phyloP scores from a whole-genome alignment of 225 moss, liverwort and hornwort species.

The Pseudisothecium myosuroides region DNA sequence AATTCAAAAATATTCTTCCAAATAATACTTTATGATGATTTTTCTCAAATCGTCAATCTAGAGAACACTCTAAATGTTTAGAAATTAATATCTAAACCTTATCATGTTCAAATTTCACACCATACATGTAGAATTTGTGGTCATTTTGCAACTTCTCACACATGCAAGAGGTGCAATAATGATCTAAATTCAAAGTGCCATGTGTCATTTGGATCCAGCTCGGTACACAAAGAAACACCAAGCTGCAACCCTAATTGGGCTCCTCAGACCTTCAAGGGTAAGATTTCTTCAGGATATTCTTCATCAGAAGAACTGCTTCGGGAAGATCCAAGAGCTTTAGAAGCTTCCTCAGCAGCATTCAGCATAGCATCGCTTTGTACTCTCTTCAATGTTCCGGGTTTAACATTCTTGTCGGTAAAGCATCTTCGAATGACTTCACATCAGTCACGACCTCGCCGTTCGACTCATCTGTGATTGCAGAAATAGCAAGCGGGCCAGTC shows the following conservation, averaged over 20 bases:
- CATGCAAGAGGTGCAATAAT: not conserved
- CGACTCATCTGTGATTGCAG: constrained; percentile 25
- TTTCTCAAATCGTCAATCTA: too few species aligned
- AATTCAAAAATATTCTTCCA: too few species aligned
- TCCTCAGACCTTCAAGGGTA: not conserved
- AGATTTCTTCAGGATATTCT: not conserved
- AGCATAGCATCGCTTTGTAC: constrained; percentile 79
- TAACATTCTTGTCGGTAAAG: constrained; percentile 10
- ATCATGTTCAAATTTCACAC: not conserved
- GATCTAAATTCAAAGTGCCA: not conserved
- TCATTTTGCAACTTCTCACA: not conserved
- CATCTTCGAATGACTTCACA: constrained; percentile 51
- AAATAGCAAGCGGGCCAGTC: constrained; percentile 24
- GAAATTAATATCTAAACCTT: too few species aligned
- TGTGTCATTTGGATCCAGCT: not conserved
- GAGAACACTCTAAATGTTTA: too few species aligned
- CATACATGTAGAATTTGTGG: accelerated
- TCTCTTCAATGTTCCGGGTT: constrained; percentile 46
- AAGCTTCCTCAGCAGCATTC: constrained; percentile 52
- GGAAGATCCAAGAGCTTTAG: constrained; percentile 29
- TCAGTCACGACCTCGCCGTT: constrained; percentile 37
- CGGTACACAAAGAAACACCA: not conserved
- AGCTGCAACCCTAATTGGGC: not conserved
- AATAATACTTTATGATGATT: too few species aligned
- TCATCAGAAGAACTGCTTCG: constrained; percentile 5